phyloP scores from a whole-genome alignment of 2,329 filamentous ascomycete genomes.

The Sordariomycetes sp. region DNA sequence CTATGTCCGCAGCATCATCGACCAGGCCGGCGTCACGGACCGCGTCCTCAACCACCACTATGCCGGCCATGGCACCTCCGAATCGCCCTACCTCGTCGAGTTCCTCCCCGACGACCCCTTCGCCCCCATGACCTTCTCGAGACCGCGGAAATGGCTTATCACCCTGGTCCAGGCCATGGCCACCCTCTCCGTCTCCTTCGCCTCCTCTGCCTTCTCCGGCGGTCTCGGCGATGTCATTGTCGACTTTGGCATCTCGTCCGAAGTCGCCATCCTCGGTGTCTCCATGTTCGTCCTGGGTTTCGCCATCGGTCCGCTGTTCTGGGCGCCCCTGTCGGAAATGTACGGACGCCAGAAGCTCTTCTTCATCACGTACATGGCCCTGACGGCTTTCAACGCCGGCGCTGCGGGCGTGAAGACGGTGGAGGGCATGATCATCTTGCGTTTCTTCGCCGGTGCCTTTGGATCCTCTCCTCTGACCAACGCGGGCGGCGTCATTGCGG shows the following conservation, averaged over 20 bases:
- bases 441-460: slow-evolving; percentile 59
- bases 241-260: slow-evolving; percentile 41
- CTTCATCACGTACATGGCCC: slow-evolving; percentile 44
- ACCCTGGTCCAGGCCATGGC: slow-evolving; percentile 55
- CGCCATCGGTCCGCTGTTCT: slow-evolving; percentile 51
- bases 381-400: slow-evolving; percentile 54
- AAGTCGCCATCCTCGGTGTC: slow-evolving; percentile 51
- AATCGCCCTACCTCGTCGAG: slow-evolving; percentile 59
- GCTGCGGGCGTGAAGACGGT: slow-evolving; percentile 49
- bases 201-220: slow-evolving; percentile 58
- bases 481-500: slow-evolving; percentile 53
- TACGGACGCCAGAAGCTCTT: slow-evolving; percentile 53
- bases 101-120: slow-evolving; percentile 58
- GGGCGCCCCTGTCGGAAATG: slow-evolving; percentile 58
- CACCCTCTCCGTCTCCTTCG: slow-evolving; percentile 61
- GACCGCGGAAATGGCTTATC: slow-evolving; percentile 54
- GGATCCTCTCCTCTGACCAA: slow-evolving; percentile 55
- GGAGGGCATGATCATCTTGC: slow-evolving; percentile 51
- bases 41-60: slow-evolving; percentile 48
- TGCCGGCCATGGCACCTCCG: slow-evolving; percentile 51
- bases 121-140: slow-evolving; percentile 54
- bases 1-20: slow-evolving; percentile 44
- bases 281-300: slow-evolving; percentile 58
- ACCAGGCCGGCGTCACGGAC: slow-evolving; percentile 48
- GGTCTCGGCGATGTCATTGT: slow-evolving; percentile 42